Evolutionary conservation across 768 basidiomycete genomes (phyloP).

Genomic region (Dacryopinax primogenitus): DNA sequence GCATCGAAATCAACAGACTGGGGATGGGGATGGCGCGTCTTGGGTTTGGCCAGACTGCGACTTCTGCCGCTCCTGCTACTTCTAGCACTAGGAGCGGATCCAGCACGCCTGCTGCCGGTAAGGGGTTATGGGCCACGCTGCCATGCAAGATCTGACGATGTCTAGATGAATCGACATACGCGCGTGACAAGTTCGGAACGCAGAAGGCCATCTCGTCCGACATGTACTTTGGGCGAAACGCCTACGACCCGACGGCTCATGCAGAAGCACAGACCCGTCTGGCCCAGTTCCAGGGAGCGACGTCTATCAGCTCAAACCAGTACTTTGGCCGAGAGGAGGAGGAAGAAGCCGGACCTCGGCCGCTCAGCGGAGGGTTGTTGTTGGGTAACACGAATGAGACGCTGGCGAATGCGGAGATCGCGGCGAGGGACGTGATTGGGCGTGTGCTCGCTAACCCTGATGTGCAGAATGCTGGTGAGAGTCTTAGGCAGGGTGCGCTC

Average conservation of each 20-base stretch:
- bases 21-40: constrained; percentile 65
- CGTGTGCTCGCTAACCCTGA: constrained; percentile 73
- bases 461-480: constrained; percentile 73
- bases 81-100: constrained; percentile 31
- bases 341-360: constrained; percentile 30
- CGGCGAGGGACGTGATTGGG: constrained; percentile 63
- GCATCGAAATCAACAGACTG: constrained; percentile 42
- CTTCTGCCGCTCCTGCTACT: constrained; percentile 38
- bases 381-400: constrained; percentile 36
- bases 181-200: constrained; percentile 77
- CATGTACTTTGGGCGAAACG: constrained; percentile 86
- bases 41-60: constrained; percentile 72
- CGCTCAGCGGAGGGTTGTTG: constrained; percentile 24
- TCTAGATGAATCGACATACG: constrained; percentile 53
- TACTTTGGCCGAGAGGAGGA: constrained; percentile 88
- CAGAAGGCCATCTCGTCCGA: constrained; percentile 98
- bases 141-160: not conserved
- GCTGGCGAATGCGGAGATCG: constrained; percentile 44
- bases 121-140: not conserved
- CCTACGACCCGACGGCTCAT: constrained; percentile 61
- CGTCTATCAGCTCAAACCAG: constrained; percentile 84
- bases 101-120: constrained; percentile 18
- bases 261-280: constrained; percentile 72
- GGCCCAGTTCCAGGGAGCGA: constrained; percentile 78
- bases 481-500: constrained; percentile 61